These are phyloP conservation scores for Datisca glomerata DNA, from an alignment of 306 rosid species.

Conservation along the genomic window DNA sequence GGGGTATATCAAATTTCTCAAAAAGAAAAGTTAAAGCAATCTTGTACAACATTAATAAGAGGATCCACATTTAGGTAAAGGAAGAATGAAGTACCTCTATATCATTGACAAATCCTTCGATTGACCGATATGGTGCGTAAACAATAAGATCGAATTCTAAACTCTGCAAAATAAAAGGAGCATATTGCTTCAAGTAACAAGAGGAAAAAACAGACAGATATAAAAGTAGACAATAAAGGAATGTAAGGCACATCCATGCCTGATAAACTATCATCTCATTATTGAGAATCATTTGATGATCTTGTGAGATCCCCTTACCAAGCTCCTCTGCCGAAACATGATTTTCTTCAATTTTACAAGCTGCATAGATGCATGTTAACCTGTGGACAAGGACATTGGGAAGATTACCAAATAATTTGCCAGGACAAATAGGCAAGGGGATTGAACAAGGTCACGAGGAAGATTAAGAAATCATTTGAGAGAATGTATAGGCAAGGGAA, in stretches of 20 bases:
- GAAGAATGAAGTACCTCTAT: conserved; percentile 44
- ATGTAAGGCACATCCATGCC: conserved; percentile 67
- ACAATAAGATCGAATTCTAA: conserved; percentile 93
- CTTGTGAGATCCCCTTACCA: conserved; percentile 98
- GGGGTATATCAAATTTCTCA: conserved; percentile 1
- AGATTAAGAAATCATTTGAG: too few relatives aligned
- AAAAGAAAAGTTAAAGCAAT: conserved; percentile 6
- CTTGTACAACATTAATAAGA: neutral
- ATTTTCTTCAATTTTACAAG: conserved; percentile 98
- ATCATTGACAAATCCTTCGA: conserved; percentile 64
- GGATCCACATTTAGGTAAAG: neutral
- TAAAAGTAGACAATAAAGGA: conserved; percentile 1
- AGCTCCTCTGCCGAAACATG: conserved; percentile 99
- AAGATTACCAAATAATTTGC: conserved; percentile 6
- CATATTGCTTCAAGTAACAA: neutral
- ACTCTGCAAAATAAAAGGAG: conserved; percentile 43
- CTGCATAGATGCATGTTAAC: conserved; percentile 94
- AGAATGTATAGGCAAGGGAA: too few relatives aligned
- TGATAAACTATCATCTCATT: conserved; percentile 97
- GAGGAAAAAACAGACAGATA: conserved; percentile 9
- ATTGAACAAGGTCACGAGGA: too few relatives aligned
- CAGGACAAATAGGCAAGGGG: too few relatives aligned
- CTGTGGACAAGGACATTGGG: conserved; percentile 27
- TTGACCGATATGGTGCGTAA: conserved; percentile 76
- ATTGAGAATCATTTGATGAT: conserved; percentile 98